Base-by-base conservation (phyloP, 352 stramenopile species). In the Pythium graminicola region DNA sequence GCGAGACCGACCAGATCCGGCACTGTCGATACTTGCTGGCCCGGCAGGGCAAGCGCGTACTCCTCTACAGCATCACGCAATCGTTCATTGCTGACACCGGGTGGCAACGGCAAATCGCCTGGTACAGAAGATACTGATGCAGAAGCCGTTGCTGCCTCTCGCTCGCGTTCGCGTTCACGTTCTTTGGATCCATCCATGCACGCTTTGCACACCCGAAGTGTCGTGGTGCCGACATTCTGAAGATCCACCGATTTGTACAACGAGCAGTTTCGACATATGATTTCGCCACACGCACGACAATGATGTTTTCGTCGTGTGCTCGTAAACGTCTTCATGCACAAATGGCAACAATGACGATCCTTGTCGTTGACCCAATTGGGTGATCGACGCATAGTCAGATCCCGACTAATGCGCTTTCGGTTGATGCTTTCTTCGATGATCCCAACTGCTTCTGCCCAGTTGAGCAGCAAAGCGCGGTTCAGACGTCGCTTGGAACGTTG, bases 291-390 rank as follows among this genome's bases (percentile, higher is more conserved):
- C 1, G 74, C 76, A 17, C 81, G 76, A 59, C 79, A 90, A 62
- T 93, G 81, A 53, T 93, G 81, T 57, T 85, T 83, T 22, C 81
- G 75, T 4, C 81, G 63, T 43, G 79, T 89, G 63, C 78, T 87
- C 23, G 75, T 84, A 55, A 92, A 92, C 9, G 75, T 86, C 68
- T 89, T 89, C 17, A 92, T 65, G 36, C 81, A 92, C 39, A 92
- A 57, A 45, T 89, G 76, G 56, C 81, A 92, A 62, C 81, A 92
- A 40, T 77, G 72, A 43, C 81, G 79, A 54, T 92, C 81, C 48
- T 84, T 82, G 72, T 92, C 79, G 47, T 73, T 76, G 24, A 92
- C 81, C 81, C 81, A 92, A 50, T 72, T 85, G 52, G 81, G 81
- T 43, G 75, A 72, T 26, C 75, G 66, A 26, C 81, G 78, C 50